Evolutionary conservation across 495 filamentous ascomycete genomes (phyloP).

Genomic region (Staphylotrichum longicolle): DNA sequence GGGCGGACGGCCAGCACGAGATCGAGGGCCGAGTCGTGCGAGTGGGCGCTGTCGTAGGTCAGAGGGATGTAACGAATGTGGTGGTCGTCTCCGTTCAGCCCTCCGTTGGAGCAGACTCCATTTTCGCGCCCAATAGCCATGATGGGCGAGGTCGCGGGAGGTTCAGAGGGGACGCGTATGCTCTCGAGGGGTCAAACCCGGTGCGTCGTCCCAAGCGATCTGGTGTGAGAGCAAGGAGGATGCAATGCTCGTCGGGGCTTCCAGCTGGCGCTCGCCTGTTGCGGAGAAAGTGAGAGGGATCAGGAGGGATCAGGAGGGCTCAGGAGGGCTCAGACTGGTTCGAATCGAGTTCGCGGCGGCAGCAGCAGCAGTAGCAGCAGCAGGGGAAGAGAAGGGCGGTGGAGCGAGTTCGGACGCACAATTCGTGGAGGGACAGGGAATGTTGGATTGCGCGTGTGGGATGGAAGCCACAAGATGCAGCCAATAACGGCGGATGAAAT

Average conservation of each 20-base stretch:
- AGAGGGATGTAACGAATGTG: conserved; percentile 62
- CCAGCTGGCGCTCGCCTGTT: too few relatives aligned
- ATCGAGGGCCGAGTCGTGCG: conserved; percentile 69
- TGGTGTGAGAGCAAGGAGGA: too few relatives aligned
- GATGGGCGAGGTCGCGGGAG: not conserved
- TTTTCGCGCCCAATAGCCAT: conserved; percentile 33
- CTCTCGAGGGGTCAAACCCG: too few relatives aligned
- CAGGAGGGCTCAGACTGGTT: too few relatives aligned
- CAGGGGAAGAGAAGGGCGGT: not conserved
- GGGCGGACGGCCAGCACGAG: conserved; percentile 79
- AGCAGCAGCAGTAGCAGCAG: too few relatives aligned
- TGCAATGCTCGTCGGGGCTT: too few relatives aligned
- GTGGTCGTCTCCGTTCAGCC: conserved; percentile 26
- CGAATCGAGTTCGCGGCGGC: too few relatives aligned
- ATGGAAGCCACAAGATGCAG: not conserved
- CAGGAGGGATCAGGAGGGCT: too few relatives aligned
- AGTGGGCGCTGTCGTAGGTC: conserved; percentile 71
- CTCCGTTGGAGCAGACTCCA: conserved; percentile 27
- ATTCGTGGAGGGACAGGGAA: not conserved
- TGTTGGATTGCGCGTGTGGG: not conserved
- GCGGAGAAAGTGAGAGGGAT: too few relatives aligned
- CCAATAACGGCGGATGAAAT: not conserved
- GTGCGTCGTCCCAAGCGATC: too few relatives aligned
- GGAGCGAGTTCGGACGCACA: conserved; percentile 10
- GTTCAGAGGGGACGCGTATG: not conserved